Conservation (phyloP, 768 basidiomycete species). For the Trichaptum fuscoviolaceum region DNA sequence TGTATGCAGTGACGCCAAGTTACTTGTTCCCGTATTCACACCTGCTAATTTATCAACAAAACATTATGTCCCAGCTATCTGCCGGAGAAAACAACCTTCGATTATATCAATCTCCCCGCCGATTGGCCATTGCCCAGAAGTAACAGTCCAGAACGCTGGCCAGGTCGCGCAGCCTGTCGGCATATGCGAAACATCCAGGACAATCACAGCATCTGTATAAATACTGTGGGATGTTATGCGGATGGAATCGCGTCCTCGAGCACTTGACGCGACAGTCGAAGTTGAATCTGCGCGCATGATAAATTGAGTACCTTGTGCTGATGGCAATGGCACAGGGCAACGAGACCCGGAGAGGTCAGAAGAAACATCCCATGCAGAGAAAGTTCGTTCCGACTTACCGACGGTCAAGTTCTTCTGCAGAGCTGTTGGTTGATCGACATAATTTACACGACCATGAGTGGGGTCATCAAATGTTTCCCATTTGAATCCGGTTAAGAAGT, state of each 20-base stretch:
- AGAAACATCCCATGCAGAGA: not conserved
- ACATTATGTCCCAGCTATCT: not conserved
- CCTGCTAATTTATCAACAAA: conserved; percentile 25
- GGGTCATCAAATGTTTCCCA: conserved; percentile 52
- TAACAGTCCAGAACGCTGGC: conserved; percentile 63
- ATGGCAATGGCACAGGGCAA: conserved; percentile 20
- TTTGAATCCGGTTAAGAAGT: conserved; percentile 43
- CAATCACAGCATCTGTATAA: conserved; percentile 41
- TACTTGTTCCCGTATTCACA: conserved; percentile 41
- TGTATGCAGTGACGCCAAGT: conserved; percentile 54
- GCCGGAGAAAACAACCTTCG: conserved; percentile 35
- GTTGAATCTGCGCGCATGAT: conserved; percentile 51
- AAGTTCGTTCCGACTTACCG: conserved; percentile 27
- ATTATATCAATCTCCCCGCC: conserved; percentile 60
- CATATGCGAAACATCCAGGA: conserved; percentile 56
- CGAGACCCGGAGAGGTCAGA: not conserved
- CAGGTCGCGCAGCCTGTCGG: conserved; percentile 55
- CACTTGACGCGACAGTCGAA: conserved; percentile 28
- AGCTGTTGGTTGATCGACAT: conserved; percentile 41
- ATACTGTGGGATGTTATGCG: conserved; percentile 43
- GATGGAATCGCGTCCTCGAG: conserved; percentile 54
- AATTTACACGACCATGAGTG: conserved; percentile 60
- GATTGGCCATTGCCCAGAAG: conserved; percentile 50
- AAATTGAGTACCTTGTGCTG: conserved; percentile 33
- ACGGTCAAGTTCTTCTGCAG: conserved; percentile 38